Base-by-base conservation (phyloP, 495 filamentous ascomycete species). In the Chlorociboria aeruginascens region DNA sequence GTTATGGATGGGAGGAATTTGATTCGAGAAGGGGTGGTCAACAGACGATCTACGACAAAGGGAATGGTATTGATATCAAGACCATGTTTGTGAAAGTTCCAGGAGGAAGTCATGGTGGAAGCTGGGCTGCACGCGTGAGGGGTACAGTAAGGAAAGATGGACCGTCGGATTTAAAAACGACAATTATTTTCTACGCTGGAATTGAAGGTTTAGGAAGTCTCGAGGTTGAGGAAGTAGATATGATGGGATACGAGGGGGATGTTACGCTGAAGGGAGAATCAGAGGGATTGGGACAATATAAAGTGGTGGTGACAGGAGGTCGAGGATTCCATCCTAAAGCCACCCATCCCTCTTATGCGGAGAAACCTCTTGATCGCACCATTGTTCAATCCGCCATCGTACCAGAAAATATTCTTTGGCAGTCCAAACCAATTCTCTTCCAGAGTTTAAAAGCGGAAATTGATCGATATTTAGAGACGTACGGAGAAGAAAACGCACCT, bases 1-100 rank as follows among this genome's bases (percentile, higher is more conserved):
- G 92, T 32, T 98, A 98, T 61, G 92, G 90, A 50, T 98, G 92
- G 92, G 90, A 97, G 53, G 77, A 92, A 57, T 98, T 93, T 66
- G 92, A 97, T 63, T 79, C 86, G 16, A 73, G 92, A 41, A 80
- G 72, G 37, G 92, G 92, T 54, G 92, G 92, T 40, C 70, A 81
- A 17, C 85, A 98, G 69, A 85, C 83, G 14, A 89, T 98, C 46
- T 84, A 88, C 57, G 92, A 98, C 58, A 79, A 76, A 13, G 82
- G 78, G 30, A 98, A 98, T 64, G 75, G 71, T 46, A 70, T 98
- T 46, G 89, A 97, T 66, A 72, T 98, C 51, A 89, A 83, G 29
- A 95, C 92, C 25, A 82, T 84, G 43, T 97, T 95, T 63, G 77
- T 96, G 54, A 98, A 98, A 66, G 74, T 95, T 16, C 86, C 89